Evolutionary conservation across 2,329 filamentous ascomycete genomes (phyloP).

Genomic region (Ophiostoma triangulosporum): DNA sequence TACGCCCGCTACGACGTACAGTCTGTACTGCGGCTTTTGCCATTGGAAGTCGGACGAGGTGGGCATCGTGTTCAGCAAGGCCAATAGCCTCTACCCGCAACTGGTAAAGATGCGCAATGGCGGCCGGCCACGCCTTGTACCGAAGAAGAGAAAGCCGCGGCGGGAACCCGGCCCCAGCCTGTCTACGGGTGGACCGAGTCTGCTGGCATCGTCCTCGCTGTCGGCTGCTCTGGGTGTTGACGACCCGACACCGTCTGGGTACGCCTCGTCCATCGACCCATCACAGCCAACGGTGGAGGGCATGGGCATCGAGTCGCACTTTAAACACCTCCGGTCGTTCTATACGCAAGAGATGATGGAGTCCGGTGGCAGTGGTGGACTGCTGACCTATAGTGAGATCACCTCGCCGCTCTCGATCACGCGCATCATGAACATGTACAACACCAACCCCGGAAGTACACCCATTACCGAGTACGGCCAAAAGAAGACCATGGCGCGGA

Average conservation of each 20-base stretch:
- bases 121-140: conserved; percentile 35
- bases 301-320: conserved; percentile 55
- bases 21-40: conserved; percentile 80
- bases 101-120: conserved; percentile 57
- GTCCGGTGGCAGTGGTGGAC: conserved; percentile 33
- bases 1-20: conserved; percentile 32
- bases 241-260: background rate
- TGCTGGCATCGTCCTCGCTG: background rate
- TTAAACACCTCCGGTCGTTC: conserved; percentile 61
- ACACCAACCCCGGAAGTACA: conserved; percentile 20
- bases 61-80: conserved; percentile 78
- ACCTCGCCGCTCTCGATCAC: conserved; percentile 72
- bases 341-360: conserved; percentile 68
- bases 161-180: conserved; percentile 28
- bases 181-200: background rate
- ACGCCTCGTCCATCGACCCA: background rate
- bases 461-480: conserved; percentile 18
- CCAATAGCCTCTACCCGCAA: conserved; percentile 74
- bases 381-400: conserved; percentile 32
- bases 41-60: conserved; percentile 86
- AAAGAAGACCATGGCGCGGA: conserved; percentile 53
- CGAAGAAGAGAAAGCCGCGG: conserved; percentile 38
- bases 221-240: background rate
- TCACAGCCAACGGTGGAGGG: conserved; percentile 22
- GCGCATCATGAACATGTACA: conserved; percentile 86